Base-by-base conservation (phyloP, 169 alveolate genomes). In the Eimeria acervulina region DNA sequence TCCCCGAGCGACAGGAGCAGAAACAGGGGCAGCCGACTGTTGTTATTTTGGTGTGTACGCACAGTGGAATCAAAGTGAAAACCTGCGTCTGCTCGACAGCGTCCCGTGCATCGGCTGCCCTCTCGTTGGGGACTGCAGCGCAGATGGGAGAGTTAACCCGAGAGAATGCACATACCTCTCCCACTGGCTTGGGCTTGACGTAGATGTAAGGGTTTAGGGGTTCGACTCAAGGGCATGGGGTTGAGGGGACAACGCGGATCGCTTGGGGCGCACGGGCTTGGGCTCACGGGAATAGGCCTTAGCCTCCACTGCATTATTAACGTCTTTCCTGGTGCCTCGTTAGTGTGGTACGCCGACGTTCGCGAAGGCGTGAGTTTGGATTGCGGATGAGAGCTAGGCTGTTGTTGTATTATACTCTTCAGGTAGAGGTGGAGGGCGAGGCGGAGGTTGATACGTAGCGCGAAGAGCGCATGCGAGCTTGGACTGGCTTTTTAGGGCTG, bases 161-260 rank as follows among this genome's bases (percentile, higher is more conserved):
- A 55, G 88, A 33, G 90, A 93, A 44, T 93, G 96, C 96, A 88
- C 76, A 55, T 93, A 93, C 85, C 80, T 81, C 55, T 93, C 96
- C 38, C 90, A 81, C 87, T 93, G 96, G 96, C 93, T 93, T 36
- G 96, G 96, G 19, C 96, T 93, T 12, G 96, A 93, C 55, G 90
- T 66, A 23, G 96, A 93, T 55, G 96, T 93, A 63, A 76, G 96
- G 81, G 81, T 33, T 36, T 15, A 33, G 81, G 51, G 47, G 10
- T 33, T 13, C 28, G 28, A 31, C 26, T 70, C 47, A 31, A 15
- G 4, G 19, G 21, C 81, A 12, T 28, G 3, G 81, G n/a, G 10
- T 28, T 33, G n/a, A 12, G 81, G 36, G 81, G 2, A 3, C 42
- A 66, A 2, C 8, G 28, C 10, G 8, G 81, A 33, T 1, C 0